Evolutionary conservation across 75 land plant genomes (phyloP), one percentile per base, ranked within the genome.

Genomic region (Azolla pinnata): DNA sequence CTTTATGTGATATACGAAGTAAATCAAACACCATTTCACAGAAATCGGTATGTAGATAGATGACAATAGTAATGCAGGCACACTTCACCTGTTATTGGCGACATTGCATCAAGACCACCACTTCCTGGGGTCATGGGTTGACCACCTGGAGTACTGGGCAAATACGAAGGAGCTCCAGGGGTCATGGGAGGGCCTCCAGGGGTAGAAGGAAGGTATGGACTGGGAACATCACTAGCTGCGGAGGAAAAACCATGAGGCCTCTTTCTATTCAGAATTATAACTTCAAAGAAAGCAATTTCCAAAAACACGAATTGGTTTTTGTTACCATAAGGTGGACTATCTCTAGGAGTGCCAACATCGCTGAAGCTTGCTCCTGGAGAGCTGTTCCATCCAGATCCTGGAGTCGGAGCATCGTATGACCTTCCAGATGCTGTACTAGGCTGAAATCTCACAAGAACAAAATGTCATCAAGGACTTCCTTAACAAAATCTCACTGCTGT

Each of bases 51-150:
- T n/a, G n/a, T n/a, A n/a, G n/a, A n/a, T n/a, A n/a, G n/a, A n/a
- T n/a, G n/a, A n/a, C n/a, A n/a, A n/a, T n/a, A n/a, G n/a, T n/a
- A 29, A 17, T 54, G 14, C 8, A 29, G 45, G 14, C 24, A 17
- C 25, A 16, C 47, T 31, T 25, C 28, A 64, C 91, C 91, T 60
- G 67, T 68, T 46, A 69, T 69, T 32, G 98, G 98, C 50, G 98
- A 88, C 79, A 93, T 88, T 8, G 75, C 73, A 71, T 93, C 96
- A 40, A 93, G 63, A 26, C 82, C 88, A 60, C 82, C 84, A 66
- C 75, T 83, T 45, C 98, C 98, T 34, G 98, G 98, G n/a, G 98
- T 93, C 98, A 93, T 93, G 5, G 98, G 98, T 59, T 93, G 98
- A 23, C 97, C 97, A 33, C 95, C 97, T 47, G 98, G 95, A 51